A percentile compares a stretch with the other conserved stretches of the same genome.
These are phyloP conservation scores for Sclerotinia sclerotiorum DNA, from an alignment of 2,329 filamentous ascomycete species.

Conservation along the genomic window DNA sequence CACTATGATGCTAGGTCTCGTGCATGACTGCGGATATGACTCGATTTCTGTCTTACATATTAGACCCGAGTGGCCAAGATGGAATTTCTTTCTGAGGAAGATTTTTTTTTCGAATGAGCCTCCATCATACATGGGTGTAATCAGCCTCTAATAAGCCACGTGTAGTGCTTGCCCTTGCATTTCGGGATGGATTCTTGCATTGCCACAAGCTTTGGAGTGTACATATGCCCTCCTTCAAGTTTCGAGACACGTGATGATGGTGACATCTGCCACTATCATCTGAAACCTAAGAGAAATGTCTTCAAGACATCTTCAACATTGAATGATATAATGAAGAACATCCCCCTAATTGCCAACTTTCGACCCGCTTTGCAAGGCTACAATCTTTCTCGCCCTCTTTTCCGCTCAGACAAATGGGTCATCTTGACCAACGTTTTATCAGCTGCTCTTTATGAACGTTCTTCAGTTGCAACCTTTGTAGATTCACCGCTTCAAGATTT, in stretches of 20 bases:
- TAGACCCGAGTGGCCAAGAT: slow-evolving; percentile 6
- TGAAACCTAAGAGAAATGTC: slow-evolving; percentile 14
- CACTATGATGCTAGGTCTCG: not conserved
- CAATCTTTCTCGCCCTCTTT: not conserved
- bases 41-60: slow-evolving; percentile 15
- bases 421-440: slow-evolving; percentile 45
- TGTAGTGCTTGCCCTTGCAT: slow-evolving; percentile 21
- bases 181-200: slow-evolving; percentile 21
- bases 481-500: slow-evolving; percentile 41
- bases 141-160: slow-evolving; percentile 17
- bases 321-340: slow-evolving; percentile 17
- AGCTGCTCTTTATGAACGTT: slow-evolving; percentile 54
- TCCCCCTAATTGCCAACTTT: not conserved
- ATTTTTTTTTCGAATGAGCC: not conserved
- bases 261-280: slow-evolving; percentile 25
- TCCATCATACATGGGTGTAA: slow-evolving; percentile 11
- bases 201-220: slow-evolving; percentile 4
- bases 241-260: slow-evolving; percentile 17
- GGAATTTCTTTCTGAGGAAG: not conserved
- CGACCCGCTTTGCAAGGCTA: not conserved
- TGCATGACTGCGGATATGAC: slow-evolving; percentile 17
- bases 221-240: not conserved
- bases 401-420: slow-evolving; percentile 22
- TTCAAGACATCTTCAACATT: slow-evolving; percentile 12
- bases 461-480: slow-evolving; percentile 42